Percentiles rank a stretch among this genome's conserved stretches.
Conservation (phyloP, 805 yeast species). For the Lachancea sp. region DNA sequence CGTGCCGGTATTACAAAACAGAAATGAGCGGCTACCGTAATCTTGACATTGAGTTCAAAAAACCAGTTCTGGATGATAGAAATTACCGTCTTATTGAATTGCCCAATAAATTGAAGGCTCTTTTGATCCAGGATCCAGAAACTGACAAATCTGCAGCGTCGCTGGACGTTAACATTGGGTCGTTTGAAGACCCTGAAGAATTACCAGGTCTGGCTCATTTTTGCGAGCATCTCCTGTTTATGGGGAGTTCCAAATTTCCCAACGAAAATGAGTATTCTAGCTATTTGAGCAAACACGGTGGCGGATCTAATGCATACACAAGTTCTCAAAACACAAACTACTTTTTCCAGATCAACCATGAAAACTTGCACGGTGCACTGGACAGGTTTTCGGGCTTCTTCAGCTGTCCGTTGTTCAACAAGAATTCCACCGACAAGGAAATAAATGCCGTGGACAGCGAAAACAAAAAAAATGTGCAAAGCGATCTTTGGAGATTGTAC, state of each 20-base stretch:
- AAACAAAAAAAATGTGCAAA: slow-evolving; percentile 88
- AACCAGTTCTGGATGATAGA: slow-evolving; percentile 62
- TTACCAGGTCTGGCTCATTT: slow-evolving; percentile 77
- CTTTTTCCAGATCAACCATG: slow-evolving; percentile 75
- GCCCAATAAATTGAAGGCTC: slow-evolving; percentile 50
- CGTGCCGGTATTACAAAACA: not conserved
- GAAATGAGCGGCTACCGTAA: slow-evolving; percentile 5
- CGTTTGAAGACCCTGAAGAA: slow-evolving; percentile 58
- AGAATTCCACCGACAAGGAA: slow-evolving; percentile 80
- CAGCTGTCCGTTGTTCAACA: slow-evolving; percentile 69
- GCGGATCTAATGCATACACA: slow-evolving; percentile 88
- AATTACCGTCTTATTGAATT: slow-evolving; percentile 59
- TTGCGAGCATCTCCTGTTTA: slow-evolving; percentile 64
- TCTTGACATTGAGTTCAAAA: slow-evolving; percentile 24
- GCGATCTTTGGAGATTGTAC: slow-evolving; percentile 80
- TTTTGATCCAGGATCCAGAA: slow-evolving; percentile 60
- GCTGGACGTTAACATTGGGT: slow-evolving; percentile 70
- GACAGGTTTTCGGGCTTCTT: slow-evolving; percentile 93
- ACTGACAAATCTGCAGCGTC: slow-evolving; percentile 77
- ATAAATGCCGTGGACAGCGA: slow-evolving; percentile 94
- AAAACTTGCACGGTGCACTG: slow-evolving; percentile 75
- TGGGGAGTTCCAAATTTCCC: slow-evolving; percentile 78
- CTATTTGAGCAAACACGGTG: slow-evolving; percentile 77
- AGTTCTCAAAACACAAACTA: slow-evolving; percentile 85
- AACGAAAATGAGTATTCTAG: slow-evolving; percentile 71